Percentiles rank a stretch among this genome's conserved stretches.
Evolutionary conservation across 257 asterid genomes (phyloP).

Genomic region (Nicotiana paniculata): DNA sequence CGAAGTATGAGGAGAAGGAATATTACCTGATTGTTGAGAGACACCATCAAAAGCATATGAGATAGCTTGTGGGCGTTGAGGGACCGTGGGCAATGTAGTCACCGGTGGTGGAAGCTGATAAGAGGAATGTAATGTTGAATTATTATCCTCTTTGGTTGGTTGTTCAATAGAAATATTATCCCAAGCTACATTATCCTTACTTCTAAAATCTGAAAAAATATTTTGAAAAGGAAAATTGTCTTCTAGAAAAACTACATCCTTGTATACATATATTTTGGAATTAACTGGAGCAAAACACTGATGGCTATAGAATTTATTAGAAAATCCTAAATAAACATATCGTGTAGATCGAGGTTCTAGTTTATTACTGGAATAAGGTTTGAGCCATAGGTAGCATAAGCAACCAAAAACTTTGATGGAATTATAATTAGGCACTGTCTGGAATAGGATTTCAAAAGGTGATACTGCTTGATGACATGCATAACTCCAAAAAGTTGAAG

Average conservation of each 20-base stretch:
- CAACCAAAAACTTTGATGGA: too few species aligned
- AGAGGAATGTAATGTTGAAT: too few species aligned
- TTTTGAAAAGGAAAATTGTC: neutral
- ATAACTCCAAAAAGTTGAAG: neutral
- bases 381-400: too few species aligned
- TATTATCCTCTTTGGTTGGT: neutral
- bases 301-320: too few species aligned
- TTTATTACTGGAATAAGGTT: neutral
- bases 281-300: too few species aligned
- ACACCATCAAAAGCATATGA: neutral
- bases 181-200: neutral
- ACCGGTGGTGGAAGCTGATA: too few species aligned
- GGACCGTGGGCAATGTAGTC: neutral
- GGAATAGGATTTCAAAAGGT: too few species aligned
- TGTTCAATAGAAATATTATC: neutral
- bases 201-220: neutral
- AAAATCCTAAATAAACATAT: too few species aligned
- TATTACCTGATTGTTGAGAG: neutral
- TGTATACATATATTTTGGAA: neutral
- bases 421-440: too few species aligned
- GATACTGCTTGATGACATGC: neutral
- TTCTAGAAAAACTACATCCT: neutral
- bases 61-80: neutral
- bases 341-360: neutral
- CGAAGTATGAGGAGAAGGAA: neutral